Evolutionary conservation across 345 rosid species (phyloP).

Genomic region (Camelina sativa): DNA sequence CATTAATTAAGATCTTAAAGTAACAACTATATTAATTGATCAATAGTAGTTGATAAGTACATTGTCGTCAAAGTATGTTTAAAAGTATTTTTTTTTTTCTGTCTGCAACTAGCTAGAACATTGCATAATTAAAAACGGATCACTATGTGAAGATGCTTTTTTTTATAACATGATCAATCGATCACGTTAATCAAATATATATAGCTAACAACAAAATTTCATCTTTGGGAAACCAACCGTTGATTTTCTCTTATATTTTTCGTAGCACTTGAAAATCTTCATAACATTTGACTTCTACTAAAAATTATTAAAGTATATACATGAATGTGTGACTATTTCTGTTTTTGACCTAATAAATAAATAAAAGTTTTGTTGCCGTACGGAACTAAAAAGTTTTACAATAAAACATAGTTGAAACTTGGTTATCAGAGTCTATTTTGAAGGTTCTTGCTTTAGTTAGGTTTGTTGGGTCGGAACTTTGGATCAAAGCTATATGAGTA

Average conservation of each 20-base stretch:
- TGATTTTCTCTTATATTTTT: not conserved
- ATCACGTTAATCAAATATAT: not conserved
- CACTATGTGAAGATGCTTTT: not conserved
- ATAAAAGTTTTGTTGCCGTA: not conserved
- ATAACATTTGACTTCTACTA: conserved; percentile 9
- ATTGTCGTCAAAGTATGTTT: not conserved
- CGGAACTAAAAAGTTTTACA: not conserved
- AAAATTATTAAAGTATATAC: not conserved
- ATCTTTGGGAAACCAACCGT: conserved; percentile 5
- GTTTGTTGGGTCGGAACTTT: conserved; percentile 18
- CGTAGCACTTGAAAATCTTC: not conserved
- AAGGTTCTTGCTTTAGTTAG: conserved; percentile 15
- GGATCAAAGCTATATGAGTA: conserved; percentile 12
- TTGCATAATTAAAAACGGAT: conserved; percentile 2
- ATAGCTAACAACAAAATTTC: not conserved
- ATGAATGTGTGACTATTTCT: not conserved
- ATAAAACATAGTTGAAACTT: conserved; percentile 11
- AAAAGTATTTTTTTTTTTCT: not conserved
- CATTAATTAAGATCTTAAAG: not conserved
- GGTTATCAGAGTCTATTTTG: conserved; percentile 3
- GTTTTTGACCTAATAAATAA: not conserved
- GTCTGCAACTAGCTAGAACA: conserved; percentile 20
- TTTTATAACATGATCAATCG: not conserved
- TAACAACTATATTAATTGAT: not conserved
- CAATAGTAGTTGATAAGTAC: not conserved